Evolutionary conservation across 2,329 filamentous ascomycete genomes (phyloP).

Genomic region (Sphaerulina musiva): DNA sequence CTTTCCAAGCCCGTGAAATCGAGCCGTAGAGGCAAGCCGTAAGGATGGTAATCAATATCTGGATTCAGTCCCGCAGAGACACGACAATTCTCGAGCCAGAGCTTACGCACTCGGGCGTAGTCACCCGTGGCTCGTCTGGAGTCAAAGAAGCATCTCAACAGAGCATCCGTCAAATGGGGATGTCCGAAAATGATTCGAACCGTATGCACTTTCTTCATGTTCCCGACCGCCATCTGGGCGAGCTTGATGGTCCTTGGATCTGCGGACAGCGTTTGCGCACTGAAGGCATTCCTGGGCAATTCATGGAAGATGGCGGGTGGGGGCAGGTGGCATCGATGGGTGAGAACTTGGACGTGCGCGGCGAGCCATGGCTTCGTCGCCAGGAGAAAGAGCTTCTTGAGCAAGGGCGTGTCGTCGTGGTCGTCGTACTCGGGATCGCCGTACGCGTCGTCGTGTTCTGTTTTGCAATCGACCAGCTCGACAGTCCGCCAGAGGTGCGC

Average conservation of each 20-base stretch:
- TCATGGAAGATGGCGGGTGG: slow-evolving; percentile 42
- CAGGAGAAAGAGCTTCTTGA: slow-evolving; percentile 39
- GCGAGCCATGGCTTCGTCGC: slow-evolving; percentile 40
- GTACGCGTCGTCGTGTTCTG: slow-evolving; percentile 12
- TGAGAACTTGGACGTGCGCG: slow-evolving; percentile 39
- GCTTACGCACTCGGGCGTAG: slow-evolving; percentile 32
- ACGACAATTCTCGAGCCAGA: slow-evolving; percentile 44
- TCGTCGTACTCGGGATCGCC: slow-evolving; percentile 15
- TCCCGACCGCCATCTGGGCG: slow-evolving; percentile 34
- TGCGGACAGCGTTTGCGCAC: slow-evolving; percentile 35
- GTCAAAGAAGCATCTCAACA: slow-evolving; percentile 39
- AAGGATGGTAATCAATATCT: slow-evolving; percentile 11
- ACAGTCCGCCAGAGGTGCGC: slow-evolving; percentile 39
- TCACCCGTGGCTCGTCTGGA: slow-evolving; percentile 22
- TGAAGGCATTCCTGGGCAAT: slow-evolving; percentile 38
- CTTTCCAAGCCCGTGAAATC: slow-evolving; percentile 36
- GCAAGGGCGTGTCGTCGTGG: slow-evolving; percentile 40
- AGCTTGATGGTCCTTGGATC: slow-evolving; percentile 39
- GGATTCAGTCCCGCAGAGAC: slow-evolving; percentile 28
- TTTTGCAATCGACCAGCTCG: slow-evolving; percentile 37
- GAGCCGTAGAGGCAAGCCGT: slow-evolving; percentile 21
- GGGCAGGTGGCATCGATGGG: slow-evolving; percentile 43
- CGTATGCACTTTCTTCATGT: slow-evolving; percentile 41
- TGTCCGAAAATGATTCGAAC: slow-evolving; percentile 43
- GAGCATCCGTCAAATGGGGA: slow-evolving; percentile 35